Evolutionary conservation across 2,329 filamentous ascomycete species (phyloP).

Genomic region (Diplocarpon mali): DNA sequence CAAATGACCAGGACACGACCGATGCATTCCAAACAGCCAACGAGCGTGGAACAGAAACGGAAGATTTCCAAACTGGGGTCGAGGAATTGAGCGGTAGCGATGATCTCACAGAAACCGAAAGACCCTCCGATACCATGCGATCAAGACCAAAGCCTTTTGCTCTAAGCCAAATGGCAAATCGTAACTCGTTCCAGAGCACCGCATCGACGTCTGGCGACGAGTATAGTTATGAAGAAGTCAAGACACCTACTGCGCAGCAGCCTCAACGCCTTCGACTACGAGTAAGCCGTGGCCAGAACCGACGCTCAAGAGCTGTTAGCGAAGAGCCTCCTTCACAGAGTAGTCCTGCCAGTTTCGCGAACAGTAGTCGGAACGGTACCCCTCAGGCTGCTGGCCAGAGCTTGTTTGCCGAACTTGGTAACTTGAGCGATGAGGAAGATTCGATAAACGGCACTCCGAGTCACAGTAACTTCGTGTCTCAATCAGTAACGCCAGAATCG

Average conservation of each 20-base stretch:
- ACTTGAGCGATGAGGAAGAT: slow-evolving; percentile 67
- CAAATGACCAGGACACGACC: slow-evolving; percentile 69
- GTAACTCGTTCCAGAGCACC: slow-evolving; percentile 71
- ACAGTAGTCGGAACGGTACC: slow-evolving; percentile 37
- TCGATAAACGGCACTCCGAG: slow-evolving; percentile 43
- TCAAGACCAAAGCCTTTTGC: slow-evolving; percentile 32
- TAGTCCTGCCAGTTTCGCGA: slow-evolving; percentile 47
- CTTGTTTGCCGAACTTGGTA: slow-evolving; percentile 81
- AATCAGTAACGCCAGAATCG: slow-evolving; percentile 32
- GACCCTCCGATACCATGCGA: slow-evolving; percentile 25
- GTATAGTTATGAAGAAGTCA: slow-evolving; percentile 49
- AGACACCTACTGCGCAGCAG: slow-evolving; percentile 51
- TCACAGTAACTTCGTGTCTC: slow-evolving; percentile 33
- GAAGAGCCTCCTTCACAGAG: slow-evolving; percentile 46
- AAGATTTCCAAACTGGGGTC: slow-evolving; percentile 88
- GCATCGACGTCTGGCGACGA: slow-evolving; percentile 80
- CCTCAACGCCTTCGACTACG: slow-evolving; percentile 62
- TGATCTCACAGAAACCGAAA: slow-evolving; percentile 72
- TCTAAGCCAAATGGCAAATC: slow-evolving; percentile 40
- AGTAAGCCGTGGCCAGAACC: slow-evolving; percentile 50
- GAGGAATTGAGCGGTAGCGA: slow-evolving; percentile 73
- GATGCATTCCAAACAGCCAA: slow-evolving; percentile 64
- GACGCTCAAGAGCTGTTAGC: slow-evolving; percentile 50
- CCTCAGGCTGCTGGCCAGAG: slow-evolving; percentile 55
- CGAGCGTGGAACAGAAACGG: slow-evolving; percentile 76